Base-by-base conservation (phyloP, 2,329 filamentous ascomycete genomes). In the Chaetomium olivaceum region DNA sequence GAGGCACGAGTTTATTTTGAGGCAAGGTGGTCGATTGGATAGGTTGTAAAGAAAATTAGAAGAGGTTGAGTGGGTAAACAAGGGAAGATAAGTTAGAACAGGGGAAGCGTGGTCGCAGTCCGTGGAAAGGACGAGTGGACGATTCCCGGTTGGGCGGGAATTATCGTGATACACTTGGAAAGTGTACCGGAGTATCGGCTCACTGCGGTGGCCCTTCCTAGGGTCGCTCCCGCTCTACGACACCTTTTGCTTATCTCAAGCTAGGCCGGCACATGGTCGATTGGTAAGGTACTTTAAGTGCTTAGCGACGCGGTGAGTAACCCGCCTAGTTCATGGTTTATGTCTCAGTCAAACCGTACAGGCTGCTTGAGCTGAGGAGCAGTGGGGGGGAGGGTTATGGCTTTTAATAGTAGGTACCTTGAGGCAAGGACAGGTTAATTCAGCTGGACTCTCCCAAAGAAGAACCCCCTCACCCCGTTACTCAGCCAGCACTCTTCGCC, bases 401-500 rank as follows among this genome's bases (percentile, higher is more conserved):
- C 6, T 27, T 25, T 52, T 3, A 11, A 52, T 25, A 23, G 11
- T n/a, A n/a, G n/a, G n/a, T n/a, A 4, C 50, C 12, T 4, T 25
- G 14, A 7, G 14, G 5, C 36, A n/a, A 29, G 21, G n/a, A 7
- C 21, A 25, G n/a, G 29, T 66, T 56, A 65, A n/a, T 16, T 48
- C 62, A 80, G 68, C 21, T 67, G 71, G 39, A 85, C 69, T 50
- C 70, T 79, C 0, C 84, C 85, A 64, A 76, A 80, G 14, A 88
- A 81, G 70, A 96, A 97, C 0, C 94, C 94, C 69, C 90, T 85
- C 1, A 94, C 90, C 0, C 91, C 93, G 76, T 94, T 97, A 76
- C 93, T 97, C 61, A 97, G 79, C 91, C 92, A 96, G 68, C 93
- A 90, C 61, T 89, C 83, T 76, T 97, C 93, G 0, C 89, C 91